Base-by-base conservation (phyloP, 2,329 filamentous ascomycete genomes). In the Diaporthe longicolla region DNA sequence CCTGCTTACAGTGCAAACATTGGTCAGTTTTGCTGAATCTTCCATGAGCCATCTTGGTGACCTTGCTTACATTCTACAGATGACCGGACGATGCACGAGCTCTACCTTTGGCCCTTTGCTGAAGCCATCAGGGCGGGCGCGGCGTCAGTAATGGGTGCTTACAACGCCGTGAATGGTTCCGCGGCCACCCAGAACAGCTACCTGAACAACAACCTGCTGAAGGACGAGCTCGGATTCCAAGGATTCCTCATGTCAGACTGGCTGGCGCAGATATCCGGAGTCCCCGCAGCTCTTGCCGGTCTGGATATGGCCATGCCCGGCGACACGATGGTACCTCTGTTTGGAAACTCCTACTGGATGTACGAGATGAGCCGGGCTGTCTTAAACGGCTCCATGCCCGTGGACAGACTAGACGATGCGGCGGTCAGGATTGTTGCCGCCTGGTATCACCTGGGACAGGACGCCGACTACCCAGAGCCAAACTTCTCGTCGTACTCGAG, bases 211-310 rank as follows among this genome's bases (percentile, higher is more conserved):
- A 90, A 91, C 58, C 83, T 97, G 3, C 86, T 97, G 78, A 97
- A 97, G 84, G 89, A 89, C 37, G 94, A 97, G 82, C 87, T 96
- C 0, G 93, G 93, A 55, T 96, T 96, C 84, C 93, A 95, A 77
- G 94, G 94, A 0, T 94, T 94, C 78, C 88, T 96, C 73, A 91
- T 94, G 89, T 91, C 89, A n/a, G 94, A 97, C 81, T 97, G 94
- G 93, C 84, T 94, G 24, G 93, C 93, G 3, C 93, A 95, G 80
- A 87, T 93, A 76, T 92, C 91, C 11, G 94, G 94, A 8, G 93
- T 96, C 19, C 90, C 89, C 24, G 91, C 91, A 77, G 92, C 93
- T 5, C 84, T 96, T 15, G 91, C 93, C 54, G 94, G 94, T 3
- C 87, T 96, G 11, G 94, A 96, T 75, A 87, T 89, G 79, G 87